Evolutionary conservation across 2,329 filamentous ascomycete genomes (phyloP), one percentile per base, ranked within the genome.

Genomic region (Hymenoscyphus occultus): DNA sequence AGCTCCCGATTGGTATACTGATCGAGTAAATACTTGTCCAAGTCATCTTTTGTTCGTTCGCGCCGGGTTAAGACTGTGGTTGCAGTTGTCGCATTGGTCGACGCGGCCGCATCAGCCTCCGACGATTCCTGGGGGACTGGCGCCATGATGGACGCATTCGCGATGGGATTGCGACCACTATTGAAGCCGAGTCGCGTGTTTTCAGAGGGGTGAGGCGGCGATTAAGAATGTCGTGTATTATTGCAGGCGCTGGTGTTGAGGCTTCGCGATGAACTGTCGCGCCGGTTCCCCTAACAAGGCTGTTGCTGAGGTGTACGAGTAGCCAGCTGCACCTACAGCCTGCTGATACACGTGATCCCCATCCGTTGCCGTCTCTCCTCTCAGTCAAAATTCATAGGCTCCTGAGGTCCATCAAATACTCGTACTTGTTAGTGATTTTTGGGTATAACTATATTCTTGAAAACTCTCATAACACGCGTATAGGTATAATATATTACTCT

Each of bases 1-100:
- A 87, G 80, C 72, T 91, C 88, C 72, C 87, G 85, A 70, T 85
- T 82, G 60, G 88, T 82, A 77, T 90, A 90, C 72, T 87, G 82
- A 60, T 89, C 82, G 45, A 90, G 79, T 42, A 86, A 77, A 39
- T 84, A 79, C 66, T 83, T 81, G 16, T 83, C 76, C 61, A 75
- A 69, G 58, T 73, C 69, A 4, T 67, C 64, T 64, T 74, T 71
- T 31, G 73, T 72, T 48, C 75, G 71, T 35, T 68, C 64, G 35
- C 72, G 73, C 71, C 72, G 72, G 48, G 71, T 60, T 39, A 74
- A 62, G 59, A 62, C 60, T 12, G 69, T 62, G 60, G 72, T 62
- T 19, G 70, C 60, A 13, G 72, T 62, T 19, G 70, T 61, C 16
- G 69, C 59, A 35, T 69, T 31, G 48, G 67, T 40, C 31, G 70